A percentile compares a stretch with the other conserved stretches of the same genome.
Conservation (phyloP, 148 eudicot species). For the Cornus controversa region DNA sequence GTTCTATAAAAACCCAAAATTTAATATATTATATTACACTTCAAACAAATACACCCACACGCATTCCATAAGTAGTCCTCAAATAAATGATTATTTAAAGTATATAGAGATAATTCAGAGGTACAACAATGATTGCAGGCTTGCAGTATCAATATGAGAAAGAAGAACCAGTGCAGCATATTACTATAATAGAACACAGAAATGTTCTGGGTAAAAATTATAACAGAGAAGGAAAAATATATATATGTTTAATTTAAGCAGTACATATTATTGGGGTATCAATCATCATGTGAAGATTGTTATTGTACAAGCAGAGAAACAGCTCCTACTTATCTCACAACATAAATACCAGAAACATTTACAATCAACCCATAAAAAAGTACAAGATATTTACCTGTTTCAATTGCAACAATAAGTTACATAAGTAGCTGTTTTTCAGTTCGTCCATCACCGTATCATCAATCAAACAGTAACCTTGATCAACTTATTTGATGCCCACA, state of each 20-base stretch:
- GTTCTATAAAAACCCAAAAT: too few relatives aligned
- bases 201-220: too few relatives aligned
- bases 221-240: neutral
- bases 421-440: neutral
- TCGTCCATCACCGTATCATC: neutral
- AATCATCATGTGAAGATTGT: neutral
- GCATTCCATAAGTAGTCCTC: too few relatives aligned
- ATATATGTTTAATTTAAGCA: neutral
- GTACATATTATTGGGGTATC: neutral
- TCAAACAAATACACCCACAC: too few relatives aligned
- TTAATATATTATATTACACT: too few relatives aligned
- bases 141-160: neutral
- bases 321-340: neutral
- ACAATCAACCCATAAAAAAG: neutral
- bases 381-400: constrained; percentile 1
- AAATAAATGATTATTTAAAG: too few relatives aligned
- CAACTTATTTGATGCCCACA: constrained; percentile 22
- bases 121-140: too few relatives aligned
- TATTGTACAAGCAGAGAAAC: too few relatives aligned
- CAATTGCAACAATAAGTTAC: neutral
- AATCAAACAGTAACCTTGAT: constrained; percentile 25
- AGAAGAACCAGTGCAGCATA: neutral
- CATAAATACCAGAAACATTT: neutral
- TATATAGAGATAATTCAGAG: too few relatives aligned
- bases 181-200: neutral